Conservation (phyloP, 495 filamentous ascomycete genomes). For the Penicillium crystallinum region DNA sequence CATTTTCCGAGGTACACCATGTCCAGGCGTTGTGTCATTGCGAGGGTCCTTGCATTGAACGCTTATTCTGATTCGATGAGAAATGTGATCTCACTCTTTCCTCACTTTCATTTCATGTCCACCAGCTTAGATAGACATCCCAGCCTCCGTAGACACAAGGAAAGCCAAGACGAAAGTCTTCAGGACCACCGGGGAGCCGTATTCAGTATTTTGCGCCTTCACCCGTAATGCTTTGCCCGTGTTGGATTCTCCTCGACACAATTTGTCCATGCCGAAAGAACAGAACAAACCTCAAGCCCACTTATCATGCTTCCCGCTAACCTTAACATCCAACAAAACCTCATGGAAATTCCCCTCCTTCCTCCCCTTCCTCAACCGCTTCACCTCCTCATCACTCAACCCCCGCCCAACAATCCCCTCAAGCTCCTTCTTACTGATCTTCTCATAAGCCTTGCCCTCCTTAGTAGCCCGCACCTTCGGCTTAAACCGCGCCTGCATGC, state of each 20-base stretch:
- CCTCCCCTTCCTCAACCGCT: constrained; percentile 72
- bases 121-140: too few species aligned
- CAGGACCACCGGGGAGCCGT: background rate
- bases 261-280: background rate
- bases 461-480: constrained; percentile 70
- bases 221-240: background rate
- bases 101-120: too few species aligned
- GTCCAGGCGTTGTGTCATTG: too few species aligned
- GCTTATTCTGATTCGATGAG: too few species aligned
- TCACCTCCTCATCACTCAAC: constrained; percentile 82
- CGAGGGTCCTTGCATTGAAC: too few species aligned
- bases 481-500: constrained; percentile 95
- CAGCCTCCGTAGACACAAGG: background rate
- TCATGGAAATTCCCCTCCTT: constrained; percentile 87
- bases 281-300: constrained; percentile 50
- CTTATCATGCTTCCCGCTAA: constrained; percentile 96
- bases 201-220: background rate
- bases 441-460: constrained; percentile 73
- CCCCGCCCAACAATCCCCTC: constrained; percentile 73
- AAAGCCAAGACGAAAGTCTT: background rate
- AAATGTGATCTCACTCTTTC: too few species aligned
- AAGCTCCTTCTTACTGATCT: constrained; percentile 81
- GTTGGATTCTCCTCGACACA: background rate
- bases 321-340: constrained; percentile 77
- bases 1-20: too few species aligned